Base-by-base conservation (phyloP, 345 rosid species). In the Aethionema arabicum region DNA sequence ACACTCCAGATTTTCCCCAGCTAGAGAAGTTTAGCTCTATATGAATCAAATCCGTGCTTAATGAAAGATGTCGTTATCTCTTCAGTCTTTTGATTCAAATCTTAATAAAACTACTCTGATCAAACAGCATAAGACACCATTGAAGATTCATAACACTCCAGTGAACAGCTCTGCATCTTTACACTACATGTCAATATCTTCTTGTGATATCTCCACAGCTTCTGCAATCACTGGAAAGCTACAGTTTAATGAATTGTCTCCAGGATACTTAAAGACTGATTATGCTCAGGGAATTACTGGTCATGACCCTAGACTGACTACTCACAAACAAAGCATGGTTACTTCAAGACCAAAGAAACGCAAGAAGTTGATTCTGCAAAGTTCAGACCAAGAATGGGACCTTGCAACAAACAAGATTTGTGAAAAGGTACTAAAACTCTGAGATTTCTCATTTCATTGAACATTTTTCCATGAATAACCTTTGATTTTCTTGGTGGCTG, bases 351-450 rank as follows among this genome's bases (percentile, higher is more conserved):
- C 36, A 3, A 69, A 47, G 16, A 69, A 69, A 33, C 63, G 68
- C 7, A 69, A 53, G 27, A 54, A 32, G 6, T 43, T 59, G 47
- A 67, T 42, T 14, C 14, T 9, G 3, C 36, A 69, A 44, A 31
- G 15, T 31, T 54, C 43, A 15, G 70, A 63, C 58, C 38, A 58
- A 72, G 61, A 37, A 9, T 72, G 70, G 70, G 21, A 37, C 33
- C 37, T 33, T 27, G 61, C 33, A 8, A 59, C 61, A 35, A 59
- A 65, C 27, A 52, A 43, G 0, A 13, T 72, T 27, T 14, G 47
- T 42, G 70, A 71, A 16, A 41, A 61, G 73, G 73, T 68, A 53
- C 9, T 30, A 59, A 7, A 4, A 12, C 37, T 33, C 65, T 14
- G n/a, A 6, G 7, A 11, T 8, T 0, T 5, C 30, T 39, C 50